Evolutionary conservation across 495 filamentous ascomycete genomes (phyloP), one percentile per base, ranked within the genome.

Genomic region (Hypoxylon lienhwacheense): DNA sequence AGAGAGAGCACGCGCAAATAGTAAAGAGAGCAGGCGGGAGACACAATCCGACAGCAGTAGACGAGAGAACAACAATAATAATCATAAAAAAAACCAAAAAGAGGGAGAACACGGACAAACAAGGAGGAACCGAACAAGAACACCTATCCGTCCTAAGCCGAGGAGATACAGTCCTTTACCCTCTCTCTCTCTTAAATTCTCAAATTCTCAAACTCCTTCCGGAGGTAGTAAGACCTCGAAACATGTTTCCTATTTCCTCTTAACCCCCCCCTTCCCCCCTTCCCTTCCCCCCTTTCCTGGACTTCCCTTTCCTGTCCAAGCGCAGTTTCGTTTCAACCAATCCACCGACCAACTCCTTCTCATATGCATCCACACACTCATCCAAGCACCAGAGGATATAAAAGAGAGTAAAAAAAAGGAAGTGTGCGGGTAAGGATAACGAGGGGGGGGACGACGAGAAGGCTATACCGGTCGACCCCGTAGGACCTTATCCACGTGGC

Each of bases 261-360:
- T n/a, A n/a, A n/a, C n/a, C n/a, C n/a, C n/a, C n/a, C n/a, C n/a
- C n/a, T n/a, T n/a, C n/a, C n/a, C n/a, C n/a, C n/a, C n/a, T n/a
- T n/a, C n/a, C n/a, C n/a, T n/a, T n/a, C n/a, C 57, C 50, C 16
- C 8, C 33, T 19, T 17, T 40, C 24, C 24, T 26, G 8, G 8
- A 8, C 5, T 26, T 26, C 45, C 40, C 15, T 45, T 43, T 34
- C 40, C 44, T 49, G 19, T 33, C 33, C 26, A 45, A 47, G 21
- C 20, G 43, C 33, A 44, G 32, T 19, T 26, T 24, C n/a, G 12
- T 22, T 16, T 16, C 47, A 42, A 15, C 37, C 37, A 20, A 43
- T n/a, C n/a, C 7, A 31, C 28, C 3, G 10, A 43, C 33, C 34
- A 61, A 61, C 58, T 51, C 58, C 58, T 55, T 55, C 31, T 61